Conservation (phyloP, 78 protist genomes). For the Isochrysis galbana region DNA sequence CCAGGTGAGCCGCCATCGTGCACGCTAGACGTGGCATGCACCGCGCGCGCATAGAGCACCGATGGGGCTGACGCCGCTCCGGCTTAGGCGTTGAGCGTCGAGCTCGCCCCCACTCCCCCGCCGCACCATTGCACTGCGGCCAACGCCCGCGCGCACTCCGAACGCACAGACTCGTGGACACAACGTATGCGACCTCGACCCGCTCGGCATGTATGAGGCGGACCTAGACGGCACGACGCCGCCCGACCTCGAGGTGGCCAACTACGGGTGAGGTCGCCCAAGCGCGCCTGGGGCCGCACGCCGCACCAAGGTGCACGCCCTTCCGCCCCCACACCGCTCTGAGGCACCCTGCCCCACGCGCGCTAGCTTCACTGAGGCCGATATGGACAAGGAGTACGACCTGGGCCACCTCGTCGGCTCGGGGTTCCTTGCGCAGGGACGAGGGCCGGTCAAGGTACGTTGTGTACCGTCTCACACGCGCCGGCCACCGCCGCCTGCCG, state of each 20-base stretch:
- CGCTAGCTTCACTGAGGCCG: not conserved
- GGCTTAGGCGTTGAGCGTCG: not conserved
- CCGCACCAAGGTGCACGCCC: not conserved
- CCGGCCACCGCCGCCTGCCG: too few species aligned
- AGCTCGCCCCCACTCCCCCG: not conserved
- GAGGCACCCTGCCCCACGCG: too few species aligned
- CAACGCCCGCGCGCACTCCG: not conserved
- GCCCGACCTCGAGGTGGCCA: conserved; percentile 1
- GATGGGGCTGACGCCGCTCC: not conserved
- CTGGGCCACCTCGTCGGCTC: not conserved
- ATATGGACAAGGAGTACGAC: conserved; percentile 18
- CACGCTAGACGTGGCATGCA: too few species aligned
- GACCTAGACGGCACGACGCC: conserved; percentile 38
- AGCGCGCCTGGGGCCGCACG: not conserved
- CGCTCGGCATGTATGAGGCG: conserved; percentile 51
- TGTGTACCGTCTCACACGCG: too few species aligned
- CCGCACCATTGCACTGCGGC: not conserved
- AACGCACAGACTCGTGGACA: too few species aligned
- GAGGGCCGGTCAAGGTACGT: not conserved
- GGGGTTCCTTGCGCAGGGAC: not conserved
- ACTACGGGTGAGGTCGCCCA: too few species aligned
- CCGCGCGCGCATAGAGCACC: too few species aligned
- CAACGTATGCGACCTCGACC: conserved; percentile 41
- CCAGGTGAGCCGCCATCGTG: too few species aligned
- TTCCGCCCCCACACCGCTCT: too few species aligned